Evolutionary conservation across 1,284 basidiomycete genomes (phyloP).

Genomic region (Irpex sp.): DNA sequence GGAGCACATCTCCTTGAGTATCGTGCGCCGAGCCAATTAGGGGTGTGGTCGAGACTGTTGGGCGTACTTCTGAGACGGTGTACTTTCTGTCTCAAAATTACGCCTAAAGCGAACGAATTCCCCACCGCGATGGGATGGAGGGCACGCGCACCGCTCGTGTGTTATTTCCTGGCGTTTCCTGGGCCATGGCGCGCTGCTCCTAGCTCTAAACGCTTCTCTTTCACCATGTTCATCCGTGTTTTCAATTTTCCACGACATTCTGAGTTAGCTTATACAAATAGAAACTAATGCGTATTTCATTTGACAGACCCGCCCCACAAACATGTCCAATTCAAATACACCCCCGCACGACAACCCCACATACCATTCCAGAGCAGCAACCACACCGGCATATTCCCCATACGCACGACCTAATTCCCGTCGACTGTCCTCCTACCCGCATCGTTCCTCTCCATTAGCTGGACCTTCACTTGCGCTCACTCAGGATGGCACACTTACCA

Average conservation of each 20-base stretch:
- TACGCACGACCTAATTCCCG: not conserved
- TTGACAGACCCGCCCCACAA: not conserved
- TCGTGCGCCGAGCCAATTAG: not conserved
- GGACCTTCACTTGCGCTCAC: slow-evolving; percentile 22
- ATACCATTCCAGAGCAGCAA: not conserved
- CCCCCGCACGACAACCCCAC: not conserved
- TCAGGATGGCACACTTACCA: slow-evolving; percentile 14
- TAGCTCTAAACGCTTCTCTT: too few species aligned
- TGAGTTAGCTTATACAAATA: not conserved
- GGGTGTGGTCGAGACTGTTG: not conserved
- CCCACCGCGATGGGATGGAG: too few species aligned
- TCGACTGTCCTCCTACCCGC: slow-evolving; percentile 4
- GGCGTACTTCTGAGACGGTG: not conserved
- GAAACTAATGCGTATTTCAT: not conserved
- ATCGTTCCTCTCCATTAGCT: slow-evolving; percentile 25
- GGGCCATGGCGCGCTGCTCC: too few species aligned
- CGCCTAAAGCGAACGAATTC: too few species aligned
- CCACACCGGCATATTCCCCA: not conserved
- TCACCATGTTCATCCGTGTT: not conserved
- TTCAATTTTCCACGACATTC: not conserved
- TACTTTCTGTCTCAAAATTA: too few species aligned
- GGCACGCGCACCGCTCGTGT: too few species aligned
- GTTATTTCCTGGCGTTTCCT: too few species aligned
- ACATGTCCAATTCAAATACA: not conserved
- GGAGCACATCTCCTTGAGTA: not conserved